Conservation (phyloP, 1,284 basidiomycete species). For the Rhodofomes roseus region DNA sequence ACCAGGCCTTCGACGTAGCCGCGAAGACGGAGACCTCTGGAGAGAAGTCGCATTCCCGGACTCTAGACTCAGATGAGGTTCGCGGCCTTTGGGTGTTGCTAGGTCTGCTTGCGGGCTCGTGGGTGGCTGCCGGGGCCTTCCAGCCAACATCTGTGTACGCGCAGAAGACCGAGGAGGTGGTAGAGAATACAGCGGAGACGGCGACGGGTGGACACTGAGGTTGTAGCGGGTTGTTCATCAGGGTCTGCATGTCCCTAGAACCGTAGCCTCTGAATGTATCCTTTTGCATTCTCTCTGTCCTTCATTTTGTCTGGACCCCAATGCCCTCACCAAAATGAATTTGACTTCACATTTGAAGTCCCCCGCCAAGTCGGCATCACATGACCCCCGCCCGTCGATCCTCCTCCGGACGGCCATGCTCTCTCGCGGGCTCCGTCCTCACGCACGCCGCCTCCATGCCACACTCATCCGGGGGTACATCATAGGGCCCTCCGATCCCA, state of each 20-base stretch:
- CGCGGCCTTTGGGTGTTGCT: constrained; percentile 51
- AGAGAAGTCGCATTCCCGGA: constrained; percentile 35
- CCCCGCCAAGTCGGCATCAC: neutral
- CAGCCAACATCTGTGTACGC: constrained; percentile 24
- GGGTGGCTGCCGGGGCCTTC: constrained; percentile 43
- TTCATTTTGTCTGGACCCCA: neutral
- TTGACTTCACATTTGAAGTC: neutral
- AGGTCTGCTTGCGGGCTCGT: constrained; percentile 50
- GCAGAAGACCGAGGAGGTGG: constrained; percentile 16
- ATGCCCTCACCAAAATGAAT: neutral
- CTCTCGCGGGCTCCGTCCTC: constrained; percentile 5
- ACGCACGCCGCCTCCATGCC: constrained; percentile 37
- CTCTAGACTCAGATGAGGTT: constrained; percentile 49
- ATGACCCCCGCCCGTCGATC: neutral
- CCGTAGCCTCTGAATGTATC: neutral
- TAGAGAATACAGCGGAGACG: constrained; percentile 15
- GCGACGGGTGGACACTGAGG: constrained; percentile 5
- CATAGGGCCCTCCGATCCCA: constrained; percentile 68
- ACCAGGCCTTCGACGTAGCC: constrained; percentile 16
- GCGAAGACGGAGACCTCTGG: constrained; percentile 23
- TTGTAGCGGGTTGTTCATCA: neutral
- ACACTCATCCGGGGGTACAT: constrained; percentile 40
- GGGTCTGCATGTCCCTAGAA: neutral
- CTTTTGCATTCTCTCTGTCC: neutral
- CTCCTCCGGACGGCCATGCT: constrained; percentile 16